Percentiles rank a stretch among this genome's conserved stretches.
phyloP scores from a whole-genome alignment of 305 asterid genomes.

The Fraxinus sp. region DNA sequence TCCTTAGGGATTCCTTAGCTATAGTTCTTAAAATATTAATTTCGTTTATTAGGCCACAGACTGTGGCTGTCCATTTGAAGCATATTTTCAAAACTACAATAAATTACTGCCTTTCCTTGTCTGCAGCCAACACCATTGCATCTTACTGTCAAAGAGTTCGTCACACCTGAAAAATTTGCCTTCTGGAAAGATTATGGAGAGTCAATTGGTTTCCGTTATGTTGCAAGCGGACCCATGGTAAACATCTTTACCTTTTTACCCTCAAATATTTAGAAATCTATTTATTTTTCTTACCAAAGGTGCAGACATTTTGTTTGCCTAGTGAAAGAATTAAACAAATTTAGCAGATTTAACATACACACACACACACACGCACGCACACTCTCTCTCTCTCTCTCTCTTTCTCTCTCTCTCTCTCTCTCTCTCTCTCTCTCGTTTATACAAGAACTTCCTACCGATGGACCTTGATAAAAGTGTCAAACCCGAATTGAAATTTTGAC shows the following conservation, averaged over 20 bases:
- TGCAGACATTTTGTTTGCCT: background rate
- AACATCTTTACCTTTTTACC: conserved; percentile 14
- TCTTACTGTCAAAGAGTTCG: conserved; percentile 88
- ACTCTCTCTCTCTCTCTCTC: too few species aligned
- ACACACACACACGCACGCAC: too few species aligned
- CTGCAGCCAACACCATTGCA: conserved; percentile 97
- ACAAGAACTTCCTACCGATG: background rate
- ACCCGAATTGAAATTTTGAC: background rate
- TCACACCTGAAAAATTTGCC: conserved; percentile 84
- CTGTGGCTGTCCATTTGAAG: background rate
- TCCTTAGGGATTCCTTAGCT: conserved; percentile 1
- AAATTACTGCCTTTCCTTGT: conserved; percentile 14
- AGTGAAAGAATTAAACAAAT: background rate
- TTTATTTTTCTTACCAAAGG: background rate
- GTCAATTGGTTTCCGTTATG: conserved; percentile 90
- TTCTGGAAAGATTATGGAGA: conserved; percentile 96
- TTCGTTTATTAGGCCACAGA: background rate
- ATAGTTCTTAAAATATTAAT: background rate
- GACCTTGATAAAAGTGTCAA: background rate
- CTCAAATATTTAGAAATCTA: background rate
- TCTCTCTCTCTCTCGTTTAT: background rate
- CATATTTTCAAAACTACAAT: conserved; percentile 7
- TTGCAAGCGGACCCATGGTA: conserved; percentile 99
- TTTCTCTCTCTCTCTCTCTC: too few species aligned
- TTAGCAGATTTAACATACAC: background rate